These are phyloP conservation scores for Lentinula boryana DNA, from an alignment of 768 basidiomycete species.

Conservation along the genomic window DNA sequence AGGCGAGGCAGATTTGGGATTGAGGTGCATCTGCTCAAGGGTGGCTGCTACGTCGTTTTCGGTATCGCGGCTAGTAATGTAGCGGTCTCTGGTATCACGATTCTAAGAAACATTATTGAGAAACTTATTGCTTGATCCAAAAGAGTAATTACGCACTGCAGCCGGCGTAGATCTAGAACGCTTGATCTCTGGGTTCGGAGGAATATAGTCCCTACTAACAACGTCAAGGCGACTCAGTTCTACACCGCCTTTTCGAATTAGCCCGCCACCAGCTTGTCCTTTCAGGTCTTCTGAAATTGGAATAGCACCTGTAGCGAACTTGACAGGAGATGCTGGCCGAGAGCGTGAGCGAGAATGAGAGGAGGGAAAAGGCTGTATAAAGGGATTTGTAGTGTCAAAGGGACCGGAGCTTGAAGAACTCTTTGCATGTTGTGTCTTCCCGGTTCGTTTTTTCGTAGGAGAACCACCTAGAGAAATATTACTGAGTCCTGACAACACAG, in stretches of 20 bases:
- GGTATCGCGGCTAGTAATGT: constrained; percentile 57
- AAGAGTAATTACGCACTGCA: constrained; percentile 28
- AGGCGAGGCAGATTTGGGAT: constrained; percentile 57
- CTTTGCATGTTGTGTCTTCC: constrained; percentile 18
- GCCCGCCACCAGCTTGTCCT: constrained; percentile 58
- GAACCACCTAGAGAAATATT: constrained; percentile 33
- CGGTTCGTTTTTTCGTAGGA: constrained; percentile 19
- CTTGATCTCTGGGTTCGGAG: constrained; percentile 54
- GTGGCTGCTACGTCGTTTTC: constrained; percentile 54
- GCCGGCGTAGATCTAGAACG: constrained; percentile 72
- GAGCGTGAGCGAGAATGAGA: constrained; percentile 19
- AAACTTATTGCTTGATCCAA: constrained; percentile 2
- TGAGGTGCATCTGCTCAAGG: constrained; percentile 57
- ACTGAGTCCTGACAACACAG: constrained; percentile 33
- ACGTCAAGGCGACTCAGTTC: constrained; percentile 69
- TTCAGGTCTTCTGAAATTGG: constrained; percentile 48
- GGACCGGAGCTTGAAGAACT: constrained; percentile 18
- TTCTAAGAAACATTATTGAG: constrained; percentile 23
- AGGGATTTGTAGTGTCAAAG: constrained; percentile 58
- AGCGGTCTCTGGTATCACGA: constrained; percentile 58
- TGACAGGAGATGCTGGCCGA: constrained; percentile 59
- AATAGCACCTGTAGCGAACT: constrained; percentile 45
- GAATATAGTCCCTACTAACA: constrained; percentile 71
- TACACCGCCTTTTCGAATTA: constrained; percentile 72
- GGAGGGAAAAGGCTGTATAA: constrained; percentile 25